phyloP scores from a whole-genome alignment of 2,329 filamentous ascomycete species.

The Pezicula rhizophila region DNA sequence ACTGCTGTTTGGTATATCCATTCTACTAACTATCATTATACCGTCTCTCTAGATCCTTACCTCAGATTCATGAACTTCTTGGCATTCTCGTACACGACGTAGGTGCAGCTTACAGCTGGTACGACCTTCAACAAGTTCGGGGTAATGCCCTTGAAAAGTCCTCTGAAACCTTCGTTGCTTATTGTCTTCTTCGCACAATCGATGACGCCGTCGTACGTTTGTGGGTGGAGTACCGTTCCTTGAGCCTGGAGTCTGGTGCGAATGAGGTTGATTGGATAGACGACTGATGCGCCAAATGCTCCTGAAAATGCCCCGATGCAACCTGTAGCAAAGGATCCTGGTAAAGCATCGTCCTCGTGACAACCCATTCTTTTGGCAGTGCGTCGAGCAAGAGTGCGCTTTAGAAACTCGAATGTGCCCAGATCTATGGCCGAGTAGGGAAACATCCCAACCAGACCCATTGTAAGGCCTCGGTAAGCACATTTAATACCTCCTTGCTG shows the following conservation, averaged over 20 bases:
- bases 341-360: slow-evolving; percentile 75
- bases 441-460: slow-evolving; percentile 94
- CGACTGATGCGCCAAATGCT: slow-evolving; percentile 84
- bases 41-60: slow-evolving; percentile 5
- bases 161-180: slow-evolving; percentile 73
- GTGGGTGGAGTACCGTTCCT: slow-evolving; percentile 83
- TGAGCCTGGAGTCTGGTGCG: slow-evolving; percentile 90
- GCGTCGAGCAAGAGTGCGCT: slow-evolving; percentile 63
- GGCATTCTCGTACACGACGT: slow-evolving; percentile 87
- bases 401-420: slow-evolving; percentile 89
- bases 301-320: slow-evolving; percentile 87
- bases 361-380: slow-evolving; percentile 64
- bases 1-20: neutral
- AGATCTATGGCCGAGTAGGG: slow-evolving; percentile 96
- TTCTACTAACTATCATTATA: neutral
- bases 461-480: slow-evolving; percentile 87
- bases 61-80: slow-evolving; percentile 57
- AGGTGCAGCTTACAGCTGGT: slow-evolving; percentile 90
- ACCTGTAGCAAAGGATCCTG: slow-evolving; percentile 78
- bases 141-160: slow-evolving; percentile 90
- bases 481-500: slow-evolving; percentile 64
- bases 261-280: slow-evolving; percentile 92
- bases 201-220: slow-evolving; percentile 84
- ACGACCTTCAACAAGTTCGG: slow-evolving; percentile 96
- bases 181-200: slow-evolving; percentile 84